Percentiles rank a stretch among this genome's conserved stretches.
phyloP scores from a whole-genome alignment of 345 rosid species.

The Populus simonii region DNA sequence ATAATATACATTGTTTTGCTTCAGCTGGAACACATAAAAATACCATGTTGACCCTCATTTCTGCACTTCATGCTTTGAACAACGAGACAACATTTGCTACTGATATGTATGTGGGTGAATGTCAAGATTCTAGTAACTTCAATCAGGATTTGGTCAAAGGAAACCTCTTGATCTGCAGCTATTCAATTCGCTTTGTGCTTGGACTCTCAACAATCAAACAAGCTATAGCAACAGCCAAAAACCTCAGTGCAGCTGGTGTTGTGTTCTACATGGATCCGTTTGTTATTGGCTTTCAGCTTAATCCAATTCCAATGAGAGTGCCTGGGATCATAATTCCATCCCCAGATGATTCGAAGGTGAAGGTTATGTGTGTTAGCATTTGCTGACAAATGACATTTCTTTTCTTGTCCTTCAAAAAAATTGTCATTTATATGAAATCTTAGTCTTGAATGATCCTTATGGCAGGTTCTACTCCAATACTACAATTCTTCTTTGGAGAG shows the following conservation, averaged over 20 bases:
- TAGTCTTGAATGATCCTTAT: slow-evolving; percentile 13
- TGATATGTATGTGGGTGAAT: slow-evolving; percentile 89
- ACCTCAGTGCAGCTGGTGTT: slow-evolving; percentile 84
- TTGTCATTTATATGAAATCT: not conserved
- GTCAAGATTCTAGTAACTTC: slow-evolving; percentile 72
- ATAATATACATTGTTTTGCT: slow-evolving; percentile 7
- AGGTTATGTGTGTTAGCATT: not conserved
- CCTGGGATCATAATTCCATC: slow-evolving; percentile 88
- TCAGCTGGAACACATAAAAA: slow-evolving; percentile 66
- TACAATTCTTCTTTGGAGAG: slow-evolving; percentile 79
- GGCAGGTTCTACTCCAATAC: slow-evolving; percentile 74
- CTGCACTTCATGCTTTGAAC: slow-evolving; percentile 73
- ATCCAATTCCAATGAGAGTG: slow-evolving; percentile 78
- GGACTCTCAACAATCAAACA: slow-evolving; percentile 86
- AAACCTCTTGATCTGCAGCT: slow-evolving; percentile 86
- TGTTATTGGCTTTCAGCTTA: slow-evolving; percentile 84
- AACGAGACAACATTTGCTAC: slow-evolving; percentile 50
- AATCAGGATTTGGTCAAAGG: slow-evolving; percentile 55
- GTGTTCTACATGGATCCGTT: slow-evolving; percentile 94
- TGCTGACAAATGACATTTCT: not conserved
- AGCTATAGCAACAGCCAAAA: slow-evolving; percentile 70
- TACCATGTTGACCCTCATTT: slow-evolving; percentile 53
- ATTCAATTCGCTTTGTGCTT: slow-evolving; percentile 88
- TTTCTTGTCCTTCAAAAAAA: not conserved
- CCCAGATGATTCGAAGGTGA: slow-evolving; percentile 85